These are phyloP conservation scores for Cordyceps cicadae DNA, from an alignment of 2,329 filamentous ascomycete genomes.

Conservation along the genomic window DNA sequence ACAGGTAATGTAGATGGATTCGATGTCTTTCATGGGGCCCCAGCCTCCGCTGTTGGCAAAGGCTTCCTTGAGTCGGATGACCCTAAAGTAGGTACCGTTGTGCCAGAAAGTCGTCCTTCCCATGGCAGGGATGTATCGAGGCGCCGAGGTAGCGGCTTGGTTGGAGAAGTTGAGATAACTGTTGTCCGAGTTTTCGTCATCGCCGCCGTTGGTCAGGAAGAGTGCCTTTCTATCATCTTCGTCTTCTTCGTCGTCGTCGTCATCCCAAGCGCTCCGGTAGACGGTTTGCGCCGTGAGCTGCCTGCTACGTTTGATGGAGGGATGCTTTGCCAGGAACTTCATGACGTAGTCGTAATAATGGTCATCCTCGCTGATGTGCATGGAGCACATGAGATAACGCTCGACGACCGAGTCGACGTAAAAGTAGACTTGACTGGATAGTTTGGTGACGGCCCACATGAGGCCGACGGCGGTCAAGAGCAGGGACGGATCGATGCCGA, in stretches of 20 bases:
- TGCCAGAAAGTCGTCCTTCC: conserved; percentile 49
- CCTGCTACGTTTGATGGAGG: conserved; percentile 41
- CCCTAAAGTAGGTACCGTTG: conserved; percentile 39
- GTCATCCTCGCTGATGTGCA: conserved; percentile 47
- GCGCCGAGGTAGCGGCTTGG: conserved; percentile 42
- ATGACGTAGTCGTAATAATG: conserved; percentile 52
- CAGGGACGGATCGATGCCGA: conserved; percentile 42
- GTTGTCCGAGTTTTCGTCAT: conserved; percentile 24
- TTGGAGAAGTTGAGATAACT: conserved; percentile 52
- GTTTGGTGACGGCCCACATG: conserved; percentile 37
- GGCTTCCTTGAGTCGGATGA: conserved; percentile 38
- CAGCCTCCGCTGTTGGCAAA: conserved; percentile 25
- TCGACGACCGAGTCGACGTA: conserved; percentile 29
- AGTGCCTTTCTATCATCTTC: conserved; percentile 24
- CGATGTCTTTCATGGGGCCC: conserved; percentile 40
- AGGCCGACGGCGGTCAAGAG: conserved; percentile 38
- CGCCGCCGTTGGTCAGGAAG: conserved; percentile 30
- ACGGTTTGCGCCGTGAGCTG: conserved; percentile 48
- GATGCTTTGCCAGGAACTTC: conserved; percentile 48
- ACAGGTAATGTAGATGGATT: conserved; percentile 46
- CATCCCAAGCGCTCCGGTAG: conserved; percentile 48
- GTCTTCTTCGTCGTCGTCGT: conserved; percentile 33
- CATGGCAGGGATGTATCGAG: conserved; percentile 46
- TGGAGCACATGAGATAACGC: conserved; percentile 41
- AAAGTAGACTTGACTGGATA: conserved; percentile 27